Base-by-base conservation (phyloP, 78 protist genomes). In the Guillardia theta region DNA sequence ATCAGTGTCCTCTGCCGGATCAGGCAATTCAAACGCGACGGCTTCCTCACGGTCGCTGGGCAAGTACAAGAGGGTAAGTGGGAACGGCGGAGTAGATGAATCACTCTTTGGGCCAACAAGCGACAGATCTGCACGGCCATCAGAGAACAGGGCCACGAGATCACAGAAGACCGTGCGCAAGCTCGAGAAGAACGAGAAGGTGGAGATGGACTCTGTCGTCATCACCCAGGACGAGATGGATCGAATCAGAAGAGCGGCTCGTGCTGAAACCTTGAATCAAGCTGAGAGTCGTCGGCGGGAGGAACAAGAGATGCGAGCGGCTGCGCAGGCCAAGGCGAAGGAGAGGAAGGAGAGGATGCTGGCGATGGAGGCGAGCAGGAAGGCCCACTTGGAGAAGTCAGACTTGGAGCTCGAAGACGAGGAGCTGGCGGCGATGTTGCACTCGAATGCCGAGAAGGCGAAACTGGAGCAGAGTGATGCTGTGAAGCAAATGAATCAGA, bases 401-500 rank as follows among this genome's bases (percentile, higher is more conserved):
- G 90, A 80, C 37, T 22, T 80, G n/a, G 53, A 80, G 90, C 12
- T 80, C 58, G 90, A 80, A 48, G 90, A 39, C 48, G 90, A 39
- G 19, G 37, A 30, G 33, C 21, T 19, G 53, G 27, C 19, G 46
- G 19, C 46, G 12, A 9, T 12, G 6, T 44, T 80, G 90, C 90
- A 45, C 6, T 46, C 12, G 50, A 43, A 4, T 19, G 90, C 90
- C 19, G 53, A 80, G 50, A 46, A 30, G 8, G 90, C 90, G 37
- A 12, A 48, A 27, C 70, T 48, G 45, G 92, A 87, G 92, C 64
- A 47, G 64, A 39, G 30, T 54, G 97, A 96, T 44, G 97, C 92
- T 22, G 95, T 96, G 92, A 96, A 96, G 94, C 76, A 43, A 53
- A 92, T 96, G 95, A 96, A 94, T 83, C 88, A 93, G 90, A 45